Percentiles rank a stretch among this genome's conserved stretches.
Conservation (phyloP, 257 asterid species). For the Avicennia marina region DNA sequence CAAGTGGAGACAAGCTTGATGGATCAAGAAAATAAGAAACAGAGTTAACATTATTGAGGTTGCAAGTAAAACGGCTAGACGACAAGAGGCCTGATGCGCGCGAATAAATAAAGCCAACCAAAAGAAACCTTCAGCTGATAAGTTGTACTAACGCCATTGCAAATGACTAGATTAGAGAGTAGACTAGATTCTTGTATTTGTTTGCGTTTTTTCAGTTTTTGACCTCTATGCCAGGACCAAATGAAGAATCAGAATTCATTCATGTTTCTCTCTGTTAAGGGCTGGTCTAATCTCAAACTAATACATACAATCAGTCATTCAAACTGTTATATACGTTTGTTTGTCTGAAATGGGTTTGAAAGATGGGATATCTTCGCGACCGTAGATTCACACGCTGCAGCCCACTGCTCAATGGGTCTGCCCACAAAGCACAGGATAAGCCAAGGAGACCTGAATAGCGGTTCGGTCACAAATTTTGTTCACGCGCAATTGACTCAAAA, state of each 20-base stretch:
- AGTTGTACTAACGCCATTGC: background rate
- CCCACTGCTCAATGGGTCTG: too few species aligned
- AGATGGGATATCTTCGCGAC: too few species aligned
- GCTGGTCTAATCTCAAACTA: background rate
- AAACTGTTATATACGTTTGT: background rate
- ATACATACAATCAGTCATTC: background rate
- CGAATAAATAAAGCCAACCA: too few species aligned
- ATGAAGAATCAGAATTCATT: background rate
- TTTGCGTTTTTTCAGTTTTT: background rate
- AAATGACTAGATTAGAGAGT: background rate
- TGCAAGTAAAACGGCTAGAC: background rate
- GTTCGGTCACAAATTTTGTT: too few species aligned
- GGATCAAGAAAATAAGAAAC: slow-evolving; percentile 23
- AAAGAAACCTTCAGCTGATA: background rate
- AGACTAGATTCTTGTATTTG: slow-evolving; percentile 23
- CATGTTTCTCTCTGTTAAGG: slow-evolving; percentile 7
- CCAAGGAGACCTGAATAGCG: too few species aligned
- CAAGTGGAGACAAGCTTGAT: slow-evolving; percentile 18
- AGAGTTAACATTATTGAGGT: slow-evolving; percentile 28
- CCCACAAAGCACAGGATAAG: too few species aligned
- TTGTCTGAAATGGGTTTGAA: too few species aligned
- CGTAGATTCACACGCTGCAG: too few species aligned
- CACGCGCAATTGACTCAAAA: too few species aligned
- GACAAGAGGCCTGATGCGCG: too few species aligned
- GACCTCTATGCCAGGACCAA: background rate